Percentiles rank a stretch among this genome's conserved stretches.
Conservation (phyloP, 108 stramenopile species). For the Skeletonema tropicum region DNA sequence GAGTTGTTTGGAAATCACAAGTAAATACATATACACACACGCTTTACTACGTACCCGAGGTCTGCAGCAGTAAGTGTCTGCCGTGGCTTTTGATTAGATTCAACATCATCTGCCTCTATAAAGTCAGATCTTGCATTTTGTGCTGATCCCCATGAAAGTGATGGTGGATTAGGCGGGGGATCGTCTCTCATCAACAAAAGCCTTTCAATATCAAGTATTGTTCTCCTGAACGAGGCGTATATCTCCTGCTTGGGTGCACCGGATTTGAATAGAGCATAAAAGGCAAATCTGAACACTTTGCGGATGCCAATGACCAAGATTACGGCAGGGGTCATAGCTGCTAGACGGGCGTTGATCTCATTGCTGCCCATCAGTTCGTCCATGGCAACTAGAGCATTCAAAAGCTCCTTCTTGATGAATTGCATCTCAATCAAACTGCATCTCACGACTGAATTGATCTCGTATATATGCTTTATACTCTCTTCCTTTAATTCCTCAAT, state of each 20-base stretch:
- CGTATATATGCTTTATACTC: conserved; percentile 80
- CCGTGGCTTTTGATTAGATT: conserved; percentile 31
- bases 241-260: conserved; percentile 81
- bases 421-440: conserved; percentile 93
- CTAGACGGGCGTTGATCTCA: conserved; percentile 88
- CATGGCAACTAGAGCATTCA: conserved; percentile 88
- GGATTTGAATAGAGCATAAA: conserved; percentile 72
- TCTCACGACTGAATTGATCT: conserved; percentile 78
- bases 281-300: conserved; percentile 56
- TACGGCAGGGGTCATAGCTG: conserved; percentile 87
- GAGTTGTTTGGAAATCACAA: no score
- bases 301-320: conserved; percentile 60
- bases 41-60: conserved; percentile 43
- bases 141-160: conserved; percentile 31
- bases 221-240: conserved; percentile 71
- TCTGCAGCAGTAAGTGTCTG: conserved; percentile 69
- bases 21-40: no score
- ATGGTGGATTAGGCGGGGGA: conserved; percentile 63
- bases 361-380: conserved; percentile 86
- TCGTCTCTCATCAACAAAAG: conserved; percentile 86
- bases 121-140: not conserved
- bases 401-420: conserved; percentile 91
- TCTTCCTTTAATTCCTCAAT: conserved; percentile 82
- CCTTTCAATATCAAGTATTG: conserved; percentile 84
- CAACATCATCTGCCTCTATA: not conserved